Base-by-base conservation (phyloP, 805 yeast genomes). In the Saturnispora kantuleensis region DNA sequence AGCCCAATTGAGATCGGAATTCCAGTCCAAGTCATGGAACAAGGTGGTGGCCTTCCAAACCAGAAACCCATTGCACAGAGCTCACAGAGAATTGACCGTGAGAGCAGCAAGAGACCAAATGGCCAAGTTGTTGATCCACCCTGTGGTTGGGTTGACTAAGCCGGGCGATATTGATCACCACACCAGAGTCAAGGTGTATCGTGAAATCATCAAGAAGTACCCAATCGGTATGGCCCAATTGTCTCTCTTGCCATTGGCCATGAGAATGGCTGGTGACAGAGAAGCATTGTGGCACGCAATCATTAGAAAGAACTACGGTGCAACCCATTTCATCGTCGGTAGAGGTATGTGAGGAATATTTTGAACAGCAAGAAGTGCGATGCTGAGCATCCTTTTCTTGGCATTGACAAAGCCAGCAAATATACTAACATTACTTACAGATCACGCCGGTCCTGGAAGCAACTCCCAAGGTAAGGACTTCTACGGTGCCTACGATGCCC, bases 261-360 rank as follows among this genome's bases (percentile, higher is more conserved):
- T 89, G 97, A 81, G 97, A 74, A 89, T 89, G 97, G 97, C 93
- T 46, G 97, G 97, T 65, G 97, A 90, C 65, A 79, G 95, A 64
- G 97, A 89, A 69, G 97, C 97, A 17, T 84, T 89, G 38, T 90
- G 97, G 97, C 97, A 89, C 63, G 96, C 97, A 13, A 82, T 90
- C 58, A 89, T 89, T 63, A 84, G 97, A 68, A 86, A 87, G 72
- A 89, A 89, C 69, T 88, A 81, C 62, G 97, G 97, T 60, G 96
- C 95, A 45, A 84, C 96, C 43, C 97, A 90, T 64, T 90, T 90
- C 70, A 89, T 89, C 59, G 96, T 89, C 40, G 97, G 97, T 49
- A 83, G 97, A 72, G 97, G 89, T 66, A 21, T 21, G 26, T 21
- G 26, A 21, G 5, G 8, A 21, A 21, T 5, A 21, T 21, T 21